phyloP scores from a whole-genome alignment of 495 filamentous ascomycete genomes.

The Daldinia decipiens region DNA sequence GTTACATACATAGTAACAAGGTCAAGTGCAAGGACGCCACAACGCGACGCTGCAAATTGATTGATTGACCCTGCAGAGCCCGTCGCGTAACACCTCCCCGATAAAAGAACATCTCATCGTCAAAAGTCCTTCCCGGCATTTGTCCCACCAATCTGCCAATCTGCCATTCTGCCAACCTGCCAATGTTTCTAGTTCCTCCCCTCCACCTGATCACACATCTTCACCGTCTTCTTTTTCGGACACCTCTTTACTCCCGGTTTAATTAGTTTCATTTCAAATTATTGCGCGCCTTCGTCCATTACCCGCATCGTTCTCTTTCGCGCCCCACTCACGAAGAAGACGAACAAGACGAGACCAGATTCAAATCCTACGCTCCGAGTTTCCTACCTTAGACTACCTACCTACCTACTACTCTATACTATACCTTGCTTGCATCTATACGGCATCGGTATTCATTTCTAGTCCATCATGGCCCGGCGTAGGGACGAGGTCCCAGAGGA shows the following conservation, averaged over 20 bases:
- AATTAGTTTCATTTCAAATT: conserved; percentile 15
- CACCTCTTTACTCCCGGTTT: background rate
- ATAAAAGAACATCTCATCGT: conserved; percentile 41
- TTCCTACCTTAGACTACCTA: background rate
- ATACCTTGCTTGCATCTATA: background rate
- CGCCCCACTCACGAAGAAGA: conserved; percentile 17
- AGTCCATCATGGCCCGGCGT: conserved; percentile 41
- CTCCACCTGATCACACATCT: conserved; percentile 5
- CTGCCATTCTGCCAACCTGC: no score
- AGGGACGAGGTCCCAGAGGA: conserved; percentile 50
- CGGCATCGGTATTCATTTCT: background rate
- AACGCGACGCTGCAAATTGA: conserved; percentile 44
- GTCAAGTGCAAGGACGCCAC: conserved; percentile 21
- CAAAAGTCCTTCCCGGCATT: conserved; percentile 27
- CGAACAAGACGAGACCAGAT: conserved; percentile 10
- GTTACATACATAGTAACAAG: no score
- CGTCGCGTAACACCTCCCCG: conserved; percentile 43
- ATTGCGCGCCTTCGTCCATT: conserved; percentile 27
- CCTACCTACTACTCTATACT: background rate
- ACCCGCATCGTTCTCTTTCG: background rate
- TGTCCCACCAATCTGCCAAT: conserved; percentile 41
- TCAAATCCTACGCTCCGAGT: background rate
- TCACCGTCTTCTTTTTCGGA: background rate
- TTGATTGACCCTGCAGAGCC: conserved; percentile 34
- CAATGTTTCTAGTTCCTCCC: conserved; percentile 18